These are phyloP conservation scores for Trichosporon ovoides DNA, from an alignment of 1,284 basidiomycete genomes.

Conservation along the genomic window DNA sequence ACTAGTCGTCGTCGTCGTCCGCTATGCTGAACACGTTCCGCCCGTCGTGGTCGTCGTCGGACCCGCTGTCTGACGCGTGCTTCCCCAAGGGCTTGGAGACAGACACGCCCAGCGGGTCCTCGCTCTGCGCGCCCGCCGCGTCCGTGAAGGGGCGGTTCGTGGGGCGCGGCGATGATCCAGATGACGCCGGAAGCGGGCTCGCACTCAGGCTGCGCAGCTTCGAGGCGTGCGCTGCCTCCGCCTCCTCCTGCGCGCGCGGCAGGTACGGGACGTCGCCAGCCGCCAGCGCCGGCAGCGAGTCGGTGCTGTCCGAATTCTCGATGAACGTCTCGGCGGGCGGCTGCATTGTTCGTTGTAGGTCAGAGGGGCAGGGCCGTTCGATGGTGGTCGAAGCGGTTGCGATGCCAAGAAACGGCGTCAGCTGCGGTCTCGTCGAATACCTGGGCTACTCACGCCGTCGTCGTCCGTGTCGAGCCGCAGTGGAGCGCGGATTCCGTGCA, in stretches of 20 bases:
- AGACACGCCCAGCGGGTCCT: background rate
- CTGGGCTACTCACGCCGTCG: slow-evolving; percentile 20
- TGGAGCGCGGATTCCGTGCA: background rate
- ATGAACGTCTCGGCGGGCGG: slow-evolving; percentile 36
- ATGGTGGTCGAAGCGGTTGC: too few relatives aligned
- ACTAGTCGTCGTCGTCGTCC: background rate
- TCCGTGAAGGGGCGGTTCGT: background rate
- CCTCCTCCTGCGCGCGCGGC: background rate
- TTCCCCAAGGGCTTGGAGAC: background rate
- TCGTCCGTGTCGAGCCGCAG: slow-evolving; percentile 19
- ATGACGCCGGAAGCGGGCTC: background rate
- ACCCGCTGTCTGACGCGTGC: background rate
- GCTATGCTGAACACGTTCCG: slow-evolving; percentile 5
- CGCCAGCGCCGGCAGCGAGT: slow-evolving; percentile 33
- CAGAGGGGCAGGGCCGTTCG: background rate
- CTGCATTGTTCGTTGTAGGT: slow-evolving; percentile 12
- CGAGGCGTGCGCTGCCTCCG: slow-evolving; percentile 7
- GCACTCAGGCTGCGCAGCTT: background rate
- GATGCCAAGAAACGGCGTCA: slow-evolving; percentile 4
- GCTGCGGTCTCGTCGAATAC: background rate
- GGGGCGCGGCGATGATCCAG: background rate
- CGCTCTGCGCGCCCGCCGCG: background rate
- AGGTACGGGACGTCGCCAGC: slow-evolving; percentile 15
- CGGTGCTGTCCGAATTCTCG: slow-evolving; percentile 36
- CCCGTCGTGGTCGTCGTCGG: background rate